These are phyloP conservation scores for Barnettozyma californica DNA, from an alignment of 805 yeast species.

Conservation along the genomic window DNA sequence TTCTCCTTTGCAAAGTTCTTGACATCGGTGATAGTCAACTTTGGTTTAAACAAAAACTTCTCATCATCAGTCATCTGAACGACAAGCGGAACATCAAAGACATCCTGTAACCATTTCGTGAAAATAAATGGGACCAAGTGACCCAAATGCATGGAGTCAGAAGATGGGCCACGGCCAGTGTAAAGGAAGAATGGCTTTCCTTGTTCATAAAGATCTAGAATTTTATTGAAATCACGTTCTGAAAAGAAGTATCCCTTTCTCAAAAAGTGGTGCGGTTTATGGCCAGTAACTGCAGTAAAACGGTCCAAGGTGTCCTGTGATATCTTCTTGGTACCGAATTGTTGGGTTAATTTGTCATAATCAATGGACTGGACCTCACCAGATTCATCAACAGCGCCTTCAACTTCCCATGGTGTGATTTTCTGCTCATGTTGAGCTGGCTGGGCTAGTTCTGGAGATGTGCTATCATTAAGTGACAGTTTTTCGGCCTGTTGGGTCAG, in stretches of 20 bases:
- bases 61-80: constrained; percentile 96
- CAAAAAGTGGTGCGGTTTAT: constrained; percentile 83
- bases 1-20: constrained; percentile 74
- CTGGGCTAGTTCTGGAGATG: background rate
- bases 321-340: constrained; percentile 81
- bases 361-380: constrained; percentile 90
- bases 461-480: background rate
- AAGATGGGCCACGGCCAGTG: constrained; percentile 96
- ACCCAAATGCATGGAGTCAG: constrained; percentile 93
- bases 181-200: constrained; percentile 94
- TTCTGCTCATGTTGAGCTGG: constrained; percentile 13
- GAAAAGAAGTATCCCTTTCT: constrained; percentile 90
- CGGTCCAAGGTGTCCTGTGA: constrained; percentile 65
- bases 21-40: constrained; percentile 84
- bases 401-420: constrained; percentile 98
- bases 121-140: constrained; percentile 94
- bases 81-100: constrained; percentile 91
- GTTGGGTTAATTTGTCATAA: constrained; percentile 78
- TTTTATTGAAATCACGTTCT: constrained; percentile 75
- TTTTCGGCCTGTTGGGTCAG: constrained; percentile 2
- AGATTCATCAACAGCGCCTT: constrained; percentile 90
- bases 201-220: constrained; percentile 84
- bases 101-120: constrained; percentile 98
- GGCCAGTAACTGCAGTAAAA: constrained; percentile 81
- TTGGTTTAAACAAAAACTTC: constrained; percentile 89